Evolutionary conservation across 2,329 filamentous ascomycete species (phyloP), one percentile per base, ranked within the genome.

Genomic region (Colletotrichum scovillei): DNA sequence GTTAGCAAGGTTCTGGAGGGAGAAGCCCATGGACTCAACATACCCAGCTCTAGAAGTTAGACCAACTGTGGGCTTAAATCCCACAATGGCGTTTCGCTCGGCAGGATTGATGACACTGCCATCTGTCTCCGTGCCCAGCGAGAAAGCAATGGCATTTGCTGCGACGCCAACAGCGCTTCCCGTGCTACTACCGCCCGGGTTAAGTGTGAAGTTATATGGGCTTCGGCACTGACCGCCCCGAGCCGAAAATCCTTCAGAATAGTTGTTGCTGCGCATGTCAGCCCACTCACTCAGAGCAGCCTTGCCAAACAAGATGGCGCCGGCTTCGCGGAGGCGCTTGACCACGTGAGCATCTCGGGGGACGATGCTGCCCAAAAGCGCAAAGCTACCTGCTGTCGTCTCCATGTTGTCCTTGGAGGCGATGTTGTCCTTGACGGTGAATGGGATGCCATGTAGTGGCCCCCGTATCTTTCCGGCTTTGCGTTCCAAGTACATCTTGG

Each of bases 61-160:
- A 0, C 93, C 93, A 6, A 95, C 91, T 1, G 92, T 95, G 1
- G 93, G 92, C 82, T 95, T 95, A 80, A 95, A 88, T 3, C 93
- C 93, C 1, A 95, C 92, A 2, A 95, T 79, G 2, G 86, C 88
- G 78, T 93, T 94, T 5, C 92, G 85, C 79, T 92, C 89, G 0
- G 93, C 92, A 0, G 93, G 93, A 79, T 90, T 92, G 78, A 94
- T 94, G 19, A 95, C 86, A 81, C 88, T 91, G 4, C 89, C 92
- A 78, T 95, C 92, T 0, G 93, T 95, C 82, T 95, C 93, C 0
- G 93, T 95, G 1, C 93, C 94, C 0, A 95, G 80, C 0, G 91
- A 86, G 78, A 94, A 92, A 0, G 90, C 84, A 28, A 91, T 85
- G 2, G 89, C 81, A 76, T 94, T 94, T 4, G 89, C 88, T 4